A percentile compares a stretch with the other conserved stretches of the same genome.
Conservation (phyloP, 2,329 filamentous ascomycete species). For the Phaeomoniella chlamydospora region DNA sequence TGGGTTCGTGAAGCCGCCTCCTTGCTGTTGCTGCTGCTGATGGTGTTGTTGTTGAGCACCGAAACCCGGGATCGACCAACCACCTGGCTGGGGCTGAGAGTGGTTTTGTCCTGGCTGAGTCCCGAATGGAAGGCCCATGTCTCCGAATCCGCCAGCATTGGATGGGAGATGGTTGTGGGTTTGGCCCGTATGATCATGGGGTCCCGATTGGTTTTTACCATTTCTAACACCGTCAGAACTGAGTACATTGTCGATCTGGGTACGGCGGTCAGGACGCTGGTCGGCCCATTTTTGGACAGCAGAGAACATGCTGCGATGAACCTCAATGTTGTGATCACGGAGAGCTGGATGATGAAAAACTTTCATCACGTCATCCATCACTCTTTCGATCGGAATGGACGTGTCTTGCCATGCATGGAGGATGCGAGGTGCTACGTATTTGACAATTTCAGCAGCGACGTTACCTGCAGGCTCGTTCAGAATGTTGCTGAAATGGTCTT, state of each 20-base stretch:
- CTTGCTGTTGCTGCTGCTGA: not conserved
- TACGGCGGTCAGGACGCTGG: conserved; percentile 48
- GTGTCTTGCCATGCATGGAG: conserved; percentile 90
- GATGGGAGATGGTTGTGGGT: conserved; percentile 3
- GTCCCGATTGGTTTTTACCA: conserved; percentile 57
- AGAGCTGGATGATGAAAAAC: conserved; percentile 86
- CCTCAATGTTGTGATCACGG: conserved; percentile 59
- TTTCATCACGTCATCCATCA: conserved; percentile 64
- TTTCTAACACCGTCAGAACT: conserved; percentile 68
- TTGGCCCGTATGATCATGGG: not conserved
- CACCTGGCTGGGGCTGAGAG: not conserved
- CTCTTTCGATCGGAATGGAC: conserved; percentile 66
- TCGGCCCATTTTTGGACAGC: conserved; percentile 73
- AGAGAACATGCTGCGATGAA: conserved; percentile 79
- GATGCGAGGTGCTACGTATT: conserved; percentile 76
- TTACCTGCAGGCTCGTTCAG: conserved; percentile 65
- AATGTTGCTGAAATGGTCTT: conserved; percentile 71
- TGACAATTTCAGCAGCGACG: conserved; percentile 59
- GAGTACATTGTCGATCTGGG: conserved; percentile 59
- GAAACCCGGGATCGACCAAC: not conserved
- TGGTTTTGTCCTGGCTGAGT: not conserved
- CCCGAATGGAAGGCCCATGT: not conserved
- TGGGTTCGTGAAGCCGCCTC: not conserved
- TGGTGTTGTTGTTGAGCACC: conserved; percentile 8
- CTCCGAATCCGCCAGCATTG: not conserved